phyloP scores from a whole-genome alignment of 345 rosid species.

The Linum trigynum region DNA sequence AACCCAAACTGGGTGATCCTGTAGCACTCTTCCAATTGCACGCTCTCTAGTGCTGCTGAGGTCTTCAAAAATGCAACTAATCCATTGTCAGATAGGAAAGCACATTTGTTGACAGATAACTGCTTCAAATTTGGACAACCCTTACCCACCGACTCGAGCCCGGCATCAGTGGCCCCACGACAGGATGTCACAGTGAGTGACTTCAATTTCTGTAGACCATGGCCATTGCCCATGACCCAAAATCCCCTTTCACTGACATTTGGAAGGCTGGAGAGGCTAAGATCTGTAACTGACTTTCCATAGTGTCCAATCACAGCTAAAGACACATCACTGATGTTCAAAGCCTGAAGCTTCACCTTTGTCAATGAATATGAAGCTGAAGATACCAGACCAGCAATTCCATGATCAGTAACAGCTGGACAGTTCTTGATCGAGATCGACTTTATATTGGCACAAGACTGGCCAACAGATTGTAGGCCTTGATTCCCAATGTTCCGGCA shows the following conservation, averaged over 20 bases:
- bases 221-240: constrained; percentile 95
- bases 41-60: constrained; percentile 56
- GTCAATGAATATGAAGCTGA: constrained; percentile 34
- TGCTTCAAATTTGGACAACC: constrained; percentile 77
- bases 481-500: constrained; percentile 69
- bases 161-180: constrained; percentile 61
- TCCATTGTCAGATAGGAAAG: constrained; percentile 65
- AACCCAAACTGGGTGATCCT: constrained; percentile 79
- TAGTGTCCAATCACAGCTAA: constrained; percentile 89
- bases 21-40: constrained; percentile 91
- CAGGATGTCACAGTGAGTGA: constrained; percentile 58
- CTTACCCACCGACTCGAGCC: constrained; percentile 66
- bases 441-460: constrained; percentile 51
- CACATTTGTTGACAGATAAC: constrained; percentile 41
- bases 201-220: constrained; percentile 68
- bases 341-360: constrained; percentile 65
- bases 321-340: constrained; percentile 72
- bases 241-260: constrained; percentile 75
- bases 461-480: constrained; percentile 58
- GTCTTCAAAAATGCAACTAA: constrained; percentile 61
- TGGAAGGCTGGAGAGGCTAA: constrained; percentile 49
- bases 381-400: constrained; percentile 53
- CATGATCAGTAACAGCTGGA: constrained; percentile 78
- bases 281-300: constrained; percentile 62
- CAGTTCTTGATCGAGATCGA: constrained; percentile 67